Evolutionary conservation across 208 protist species (phyloP), one percentile per base, ranked within the genome.

Genomic region (Leishmania amazonensis): DNA sequence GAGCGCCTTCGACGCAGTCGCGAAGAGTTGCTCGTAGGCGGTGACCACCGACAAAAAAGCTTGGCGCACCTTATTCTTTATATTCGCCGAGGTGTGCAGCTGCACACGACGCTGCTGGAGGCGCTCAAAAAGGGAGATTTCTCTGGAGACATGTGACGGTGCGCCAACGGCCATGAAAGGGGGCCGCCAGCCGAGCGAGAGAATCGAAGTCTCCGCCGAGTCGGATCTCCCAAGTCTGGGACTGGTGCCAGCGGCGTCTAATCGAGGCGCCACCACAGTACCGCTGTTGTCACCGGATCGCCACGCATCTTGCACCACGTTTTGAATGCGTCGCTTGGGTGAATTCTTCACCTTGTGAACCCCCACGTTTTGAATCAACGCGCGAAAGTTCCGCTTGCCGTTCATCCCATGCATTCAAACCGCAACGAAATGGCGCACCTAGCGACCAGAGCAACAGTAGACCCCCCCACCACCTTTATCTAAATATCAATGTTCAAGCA

Each of bases 281-380:
- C 15, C 35, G 54, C n/a, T 1, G 17, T 38, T 1, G 17, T 19
- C 1, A 40, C 45, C 35, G 1, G 80, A 51, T 2, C 70, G 81
- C 13, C 40, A 54, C 11, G 54, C 75, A 64, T 78, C 49, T 35
- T 78, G 40, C 42, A 79, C 87, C 28, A 75, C 82, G 31, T 65
- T 67, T 64, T 76, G 80, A 35, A 89, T 84, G 57, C 75, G 83
- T 40, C 80, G 80, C 57, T 81, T 78, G 21, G 81, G 87, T 21
- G 82, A 82, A 51, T 80, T 85, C 38, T 83, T 88, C 17, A 86
- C 70, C 24, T 78, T 80, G 45, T 75, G 84, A 3, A 89, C 70
- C 0, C 85, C 80, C 3, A 88, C 60, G 17, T 75, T 47, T 79
- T 91, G 88, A 49, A 88, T 83, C 38, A 88, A 49, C 11, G 78